Conservation (phyloP, 2,329 filamentous ascomycete genomes). For the Myrmaecium sp. region DNA sequence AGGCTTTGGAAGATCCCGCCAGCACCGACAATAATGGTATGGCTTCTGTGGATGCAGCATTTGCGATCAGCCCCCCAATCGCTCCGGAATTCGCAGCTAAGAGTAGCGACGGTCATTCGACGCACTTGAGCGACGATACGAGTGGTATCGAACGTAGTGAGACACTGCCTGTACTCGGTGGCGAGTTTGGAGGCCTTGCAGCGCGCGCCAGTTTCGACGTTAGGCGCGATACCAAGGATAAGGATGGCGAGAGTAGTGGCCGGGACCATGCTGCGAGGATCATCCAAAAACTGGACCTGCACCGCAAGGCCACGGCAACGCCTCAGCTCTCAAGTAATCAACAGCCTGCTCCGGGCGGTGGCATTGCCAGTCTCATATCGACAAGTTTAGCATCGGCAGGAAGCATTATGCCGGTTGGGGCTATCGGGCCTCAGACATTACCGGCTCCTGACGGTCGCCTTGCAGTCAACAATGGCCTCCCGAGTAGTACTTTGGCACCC, state of each 20-base stretch:
- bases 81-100: slow-evolving; percentile 84
- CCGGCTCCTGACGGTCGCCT: slow-evolving; percentile 19
- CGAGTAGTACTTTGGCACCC: slow-evolving; percentile 56
- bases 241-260: slow-evolving; percentile 54
- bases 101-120: slow-evolving; percentile 46
- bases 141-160: slow-evolving; percentile 39
- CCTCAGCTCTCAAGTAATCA: slow-evolving; percentile 24
- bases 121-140: slow-evolving; percentile 37
- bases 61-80: slow-evolving; percentile 77
- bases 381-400: slow-evolving; percentile 58
- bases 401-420: slow-evolving; percentile 52
- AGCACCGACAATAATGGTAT: slow-evolving; percentile 32
- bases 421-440: slow-evolving; percentile 20
- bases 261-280: slow-evolving; percentile 74
- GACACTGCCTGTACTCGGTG: slow-evolving; percentile 48
- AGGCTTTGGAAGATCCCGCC: slow-evolving; percentile 60
- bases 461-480: slow-evolving; percentile 27
- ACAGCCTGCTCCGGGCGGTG: slow-evolving; percentile 34
- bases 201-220: slow-evolving; percentile 60
- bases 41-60: slow-evolving; percentile 48
- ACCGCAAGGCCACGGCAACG: slow-evolving; percentile 56
- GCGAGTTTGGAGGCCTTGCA: slow-evolving; percentile 28
- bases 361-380: slow-evolving; percentile 73
- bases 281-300: slow-evolving; percentile 82
- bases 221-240: slow-evolving; percentile 33